Percentiles rank a stretch among this genome's conserved stretches.
phyloP scores from a whole-genome alignment of 2,329 filamentous ascomycete species.

The Byssochlamys sp. region DNA sequence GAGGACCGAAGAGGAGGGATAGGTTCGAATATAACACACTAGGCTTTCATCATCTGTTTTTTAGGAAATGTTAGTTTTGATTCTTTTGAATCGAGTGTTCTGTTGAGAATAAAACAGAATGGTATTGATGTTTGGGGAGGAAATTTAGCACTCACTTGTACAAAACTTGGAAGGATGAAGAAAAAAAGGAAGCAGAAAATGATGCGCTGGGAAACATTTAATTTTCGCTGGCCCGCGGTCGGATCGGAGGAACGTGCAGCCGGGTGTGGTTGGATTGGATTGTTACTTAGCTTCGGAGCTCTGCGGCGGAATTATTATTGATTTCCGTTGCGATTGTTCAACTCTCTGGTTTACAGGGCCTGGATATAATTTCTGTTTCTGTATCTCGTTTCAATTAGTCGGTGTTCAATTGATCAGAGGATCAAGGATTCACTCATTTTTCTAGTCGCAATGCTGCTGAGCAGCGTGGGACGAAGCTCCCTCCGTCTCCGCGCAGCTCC shows the following conservation, averaged over 20 bases:
- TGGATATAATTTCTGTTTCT: constrained; percentile 8
- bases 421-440: neutral
- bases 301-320: neutral
- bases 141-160: constrained; percentile 60
- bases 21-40: constrained; percentile 90
- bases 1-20: constrained; percentile 52
- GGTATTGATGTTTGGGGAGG: constrained; percentile 1
- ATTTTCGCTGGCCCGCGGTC: neutral
- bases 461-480: constrained; percentile 14
- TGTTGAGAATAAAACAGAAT: constrained; percentile 2
- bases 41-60: constrained; percentile 95
- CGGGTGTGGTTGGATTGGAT: neutral
- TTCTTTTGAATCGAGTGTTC: constrained; percentile 20
- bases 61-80: constrained; percentile 8
- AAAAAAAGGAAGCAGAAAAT: constrained; percentile 42
- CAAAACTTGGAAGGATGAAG: constrained; percentile 99
- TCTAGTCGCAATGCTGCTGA: constrained; percentile 13
- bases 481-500: constrained; percentile 16
- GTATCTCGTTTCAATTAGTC: neutral
- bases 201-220: constrained; percentile 2
- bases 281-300: neutral
- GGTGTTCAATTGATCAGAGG: neutral
- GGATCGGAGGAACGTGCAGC: neutral
- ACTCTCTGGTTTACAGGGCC: constrained; percentile 5
- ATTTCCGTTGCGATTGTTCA: neutral